These are phyloP conservation scores for Aspergillus wentii DNA, from an alignment of 495 filamentous ascomycete genomes.

Conservation along the genomic window DNA sequence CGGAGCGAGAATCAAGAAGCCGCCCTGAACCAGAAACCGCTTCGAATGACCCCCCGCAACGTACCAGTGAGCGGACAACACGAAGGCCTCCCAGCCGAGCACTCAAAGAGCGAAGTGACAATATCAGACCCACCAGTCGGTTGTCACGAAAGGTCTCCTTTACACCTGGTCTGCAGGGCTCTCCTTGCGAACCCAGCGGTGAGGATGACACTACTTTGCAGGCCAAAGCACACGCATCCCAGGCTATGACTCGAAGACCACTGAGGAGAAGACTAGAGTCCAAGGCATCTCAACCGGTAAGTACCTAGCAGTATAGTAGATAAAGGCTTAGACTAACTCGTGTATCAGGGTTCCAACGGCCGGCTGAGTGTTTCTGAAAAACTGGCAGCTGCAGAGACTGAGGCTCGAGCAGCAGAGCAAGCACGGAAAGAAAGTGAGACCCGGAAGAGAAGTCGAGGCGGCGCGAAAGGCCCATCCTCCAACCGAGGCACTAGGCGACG, in stretches of 20 bases:
- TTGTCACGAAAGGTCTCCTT: constrained; percentile 44
- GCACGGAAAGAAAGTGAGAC: constrained; percentile 38
- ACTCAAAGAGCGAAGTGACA: constrained; percentile 40
- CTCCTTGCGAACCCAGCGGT: constrained; percentile 17
- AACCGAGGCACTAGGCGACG: constrained; percentile 49
- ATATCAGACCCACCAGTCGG: constrained; percentile 23
- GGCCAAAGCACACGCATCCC: constrained; percentile 31
- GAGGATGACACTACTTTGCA: constrained; percentile 35
- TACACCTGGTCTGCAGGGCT: constrained; percentile 34
- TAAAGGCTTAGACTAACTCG: too few relatives aligned
- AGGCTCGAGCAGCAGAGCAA: constrained; percentile 37
- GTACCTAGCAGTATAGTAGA: constrained; percentile 6
- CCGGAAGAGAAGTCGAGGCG: constrained; percentile 38
- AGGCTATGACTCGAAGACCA: constrained; percentile 30
- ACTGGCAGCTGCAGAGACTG: constrained; percentile 40
- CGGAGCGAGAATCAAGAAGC: constrained; percentile 24
- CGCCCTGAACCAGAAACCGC: constrained; percentile 6
- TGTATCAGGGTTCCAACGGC: too few relatives aligned
- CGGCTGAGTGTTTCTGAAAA: constrained; percentile 38
- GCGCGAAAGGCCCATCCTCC: constrained; percentile 34
- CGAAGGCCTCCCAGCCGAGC: constrained; percentile 25
- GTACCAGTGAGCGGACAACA: background rate
- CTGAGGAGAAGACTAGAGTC: constrained; percentile 27
- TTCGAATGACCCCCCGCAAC: constrained; percentile 11
- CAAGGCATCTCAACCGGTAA: constrained; percentile 30